Evolutionary conservation across 2,329 filamentous ascomycete species (phyloP).

Genomic region (Neopestalotiopsis clavispora): DNA sequence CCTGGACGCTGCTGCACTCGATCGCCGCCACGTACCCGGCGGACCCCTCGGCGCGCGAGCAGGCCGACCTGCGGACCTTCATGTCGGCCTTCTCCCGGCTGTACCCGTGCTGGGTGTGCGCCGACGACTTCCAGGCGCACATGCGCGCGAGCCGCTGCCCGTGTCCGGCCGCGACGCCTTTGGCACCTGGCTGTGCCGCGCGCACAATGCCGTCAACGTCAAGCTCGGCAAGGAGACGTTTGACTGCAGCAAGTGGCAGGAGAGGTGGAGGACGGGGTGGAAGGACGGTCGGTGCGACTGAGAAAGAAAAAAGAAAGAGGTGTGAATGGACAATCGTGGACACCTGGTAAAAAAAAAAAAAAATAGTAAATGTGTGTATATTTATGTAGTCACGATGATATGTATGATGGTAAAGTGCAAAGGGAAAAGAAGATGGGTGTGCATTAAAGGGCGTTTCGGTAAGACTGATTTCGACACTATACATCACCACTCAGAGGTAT

Average conservation of each 20-base stretch:
- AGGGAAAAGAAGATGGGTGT: not conserved
- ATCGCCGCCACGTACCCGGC: constrained; percentile 87
- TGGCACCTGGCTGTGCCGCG: constrained; percentile 82
- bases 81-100: constrained; percentile 80
- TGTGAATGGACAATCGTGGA: not conserved
- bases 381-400: not conserved
- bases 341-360: not conserved
- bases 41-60: constrained; percentile 68
- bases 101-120: constrained; percentile 96
- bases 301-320: too few species aligned
- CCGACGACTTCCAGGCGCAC: constrained; percentile 86
- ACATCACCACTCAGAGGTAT: not conserved
- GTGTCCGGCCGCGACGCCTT: constrained; percentile 70
- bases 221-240: constrained; percentile 92
- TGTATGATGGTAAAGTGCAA: not conserved
- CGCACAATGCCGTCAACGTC: constrained; percentile 84
- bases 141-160: constrained; percentile 72
- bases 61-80: constrained; percentile 79
- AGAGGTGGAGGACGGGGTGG: constrained; percentile 94
- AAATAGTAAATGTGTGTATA: not conserved
- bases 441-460: not conserved
- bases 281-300: constrained; percentile 43
- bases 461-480: not conserved
- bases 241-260: constrained; percentile 89
- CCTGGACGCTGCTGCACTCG: constrained; percentile 93